Evolutionary conservation across 2,329 filamentous ascomycete species (phyloP).

Genomic region (Cercospora citrullina): DNA sequence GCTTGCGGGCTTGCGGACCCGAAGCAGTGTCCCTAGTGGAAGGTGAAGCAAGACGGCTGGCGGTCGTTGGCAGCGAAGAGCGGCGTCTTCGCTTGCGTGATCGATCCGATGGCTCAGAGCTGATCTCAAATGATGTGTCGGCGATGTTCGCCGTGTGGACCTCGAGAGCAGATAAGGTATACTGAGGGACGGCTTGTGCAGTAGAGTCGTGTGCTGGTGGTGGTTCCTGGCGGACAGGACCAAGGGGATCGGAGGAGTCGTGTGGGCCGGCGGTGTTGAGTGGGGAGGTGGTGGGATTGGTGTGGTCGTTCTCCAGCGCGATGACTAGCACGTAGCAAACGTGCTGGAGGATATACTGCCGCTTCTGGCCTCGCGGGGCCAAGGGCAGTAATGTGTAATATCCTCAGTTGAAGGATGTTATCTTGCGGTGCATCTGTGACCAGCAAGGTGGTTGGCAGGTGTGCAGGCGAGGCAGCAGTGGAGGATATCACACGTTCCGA

Average conservation of each 20-base stretch:
- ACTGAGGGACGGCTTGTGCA: slow-evolving; percentile 29
- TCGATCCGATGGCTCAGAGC: slow-evolving; percentile 32
- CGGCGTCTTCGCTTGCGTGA: slow-evolving; percentile 36
- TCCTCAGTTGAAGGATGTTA: not conserved
- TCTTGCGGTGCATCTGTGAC: slow-evolving; percentile 5
- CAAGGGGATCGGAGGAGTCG: slow-evolving; percentile 27
- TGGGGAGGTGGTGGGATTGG: slow-evolving; percentile 28
- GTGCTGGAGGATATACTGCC: slow-evolving; percentile 23
- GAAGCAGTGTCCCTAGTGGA: slow-evolving; percentile 24
- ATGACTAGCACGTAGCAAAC: slow-evolving; percentile 25
- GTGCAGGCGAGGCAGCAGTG: slow-evolving; percentile 1
- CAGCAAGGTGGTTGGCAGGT: slow-evolving; percentile 5
- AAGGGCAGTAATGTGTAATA: slow-evolving; percentile 19
- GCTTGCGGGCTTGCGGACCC: slow-evolving; percentile 43
- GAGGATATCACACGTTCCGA: not conserved
- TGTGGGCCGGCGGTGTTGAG: slow-evolving; percentile 38
- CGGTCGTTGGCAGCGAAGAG: slow-evolving; percentile 30
- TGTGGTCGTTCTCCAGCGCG: slow-evolving; percentile 37
- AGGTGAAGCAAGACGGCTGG: slow-evolving; percentile 24
- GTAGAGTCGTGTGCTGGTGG: slow-evolving; percentile 38
- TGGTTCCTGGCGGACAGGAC: slow-evolving; percentile 20
- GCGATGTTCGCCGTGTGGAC: slow-evolving; percentile 18
- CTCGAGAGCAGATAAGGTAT: slow-evolving; percentile 21
- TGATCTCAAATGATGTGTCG: slow-evolving; percentile 18
- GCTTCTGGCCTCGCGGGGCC: slow-evolving; percentile 26